Percentiles rank a stretch among this genome's conserved stretches.
These are phyloP conservation scores for Pilatotrama ljubarskyi DNA, from an alignment of 768 basidiomycete genomes.

Conservation along the genomic window DNA sequence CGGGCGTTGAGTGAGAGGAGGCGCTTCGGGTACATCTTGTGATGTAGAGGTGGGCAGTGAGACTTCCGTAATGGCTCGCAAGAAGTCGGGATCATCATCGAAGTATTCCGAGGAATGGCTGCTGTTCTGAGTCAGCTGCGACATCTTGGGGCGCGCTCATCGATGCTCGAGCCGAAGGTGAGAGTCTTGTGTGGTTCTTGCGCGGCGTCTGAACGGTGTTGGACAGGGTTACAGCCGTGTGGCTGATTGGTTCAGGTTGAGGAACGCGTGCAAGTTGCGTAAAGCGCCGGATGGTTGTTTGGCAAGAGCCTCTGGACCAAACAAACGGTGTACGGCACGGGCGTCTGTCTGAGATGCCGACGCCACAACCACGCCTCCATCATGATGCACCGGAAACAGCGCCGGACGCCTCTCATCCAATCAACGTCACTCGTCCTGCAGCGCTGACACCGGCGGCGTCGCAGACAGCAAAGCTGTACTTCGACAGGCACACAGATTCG, in stretches of 20 bases:
- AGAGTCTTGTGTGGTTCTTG: no score
- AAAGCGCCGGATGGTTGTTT: conserved; percentile 16
- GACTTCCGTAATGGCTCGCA: conserved; percentile 46
- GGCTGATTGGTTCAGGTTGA: background rate
- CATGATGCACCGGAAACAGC: background rate
- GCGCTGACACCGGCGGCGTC: conserved; percentile 1
- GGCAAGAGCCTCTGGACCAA: conserved; percentile 21
- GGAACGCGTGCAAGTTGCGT: background rate
- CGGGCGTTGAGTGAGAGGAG: conserved; percentile 17
- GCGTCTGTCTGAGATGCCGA: background rate
- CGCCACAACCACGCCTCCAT: conserved; percentile 12
- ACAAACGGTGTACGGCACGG: conserved; percentile 3
- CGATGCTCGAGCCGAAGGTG: background rate
- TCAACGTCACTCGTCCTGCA: background rate
- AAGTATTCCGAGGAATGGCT: conserved; percentile 54
- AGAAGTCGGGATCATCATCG: conserved; percentile 54
- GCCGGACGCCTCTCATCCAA: background rate
- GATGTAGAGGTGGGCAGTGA: conserved; percentile 33
- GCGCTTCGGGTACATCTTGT: conserved; percentile 4
- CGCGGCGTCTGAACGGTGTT: no score
- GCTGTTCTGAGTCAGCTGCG: conserved; percentile 17
- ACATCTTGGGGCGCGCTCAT: background rate
- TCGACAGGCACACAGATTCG: background rate
- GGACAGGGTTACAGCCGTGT: no score
- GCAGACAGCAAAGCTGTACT: conserved; percentile 3